Evolutionary conservation across 2,329 filamentous ascomycete species (phyloP), one percentile per base, ranked within the genome.

Genomic region (Colletotrichum plurivorum): DNA sequence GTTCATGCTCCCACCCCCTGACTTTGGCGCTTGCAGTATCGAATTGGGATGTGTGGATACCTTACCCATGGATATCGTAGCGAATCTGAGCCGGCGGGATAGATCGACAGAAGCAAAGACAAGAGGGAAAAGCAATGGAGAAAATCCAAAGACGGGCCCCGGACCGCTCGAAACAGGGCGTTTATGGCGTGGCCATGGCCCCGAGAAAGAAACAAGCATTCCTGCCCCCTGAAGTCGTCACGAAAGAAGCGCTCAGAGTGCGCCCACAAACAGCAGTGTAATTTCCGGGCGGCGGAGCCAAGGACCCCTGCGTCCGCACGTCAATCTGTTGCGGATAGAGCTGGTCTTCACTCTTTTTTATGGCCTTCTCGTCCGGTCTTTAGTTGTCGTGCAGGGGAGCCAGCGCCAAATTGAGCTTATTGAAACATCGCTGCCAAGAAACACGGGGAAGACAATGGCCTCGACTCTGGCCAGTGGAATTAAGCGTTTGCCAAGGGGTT

Each of bases 401-500:
- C 51, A 51, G 51, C 54, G 57, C 63, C 36, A 13, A 22, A 63
- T 67, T 15, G 63, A 67, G 57, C 52, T 55, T 67, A 62, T 63
- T 67, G 63, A 62, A 67, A 56, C 63, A 36, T 63, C 57, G 39
- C 7, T 55, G 63, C 58, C 57, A 67, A 67, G 63, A 45, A 54
- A 55, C 41, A 55, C 22, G 63, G 39, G 45, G 2, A 6, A 55
- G 16, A 12, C n/a, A 9, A 36, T 9, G 31, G 31, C 31, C 31
- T 36, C 41, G 36, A 56, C 25, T 45, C 20, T 36, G 27, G 27
- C 31, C 9, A 13, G 25, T 41, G 20, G 51, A 27, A 31, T 31
- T 15, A 43, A 27, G 6, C 20, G 15, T 53, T 45, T 61, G 56
- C 49, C 56, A 66, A 52, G 63, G 25, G 41, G 15, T 22, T 10